phyloP scores from a whole-genome alignment of 2,329 filamentous ascomycete species.

The Neonectria punicea region DNA sequence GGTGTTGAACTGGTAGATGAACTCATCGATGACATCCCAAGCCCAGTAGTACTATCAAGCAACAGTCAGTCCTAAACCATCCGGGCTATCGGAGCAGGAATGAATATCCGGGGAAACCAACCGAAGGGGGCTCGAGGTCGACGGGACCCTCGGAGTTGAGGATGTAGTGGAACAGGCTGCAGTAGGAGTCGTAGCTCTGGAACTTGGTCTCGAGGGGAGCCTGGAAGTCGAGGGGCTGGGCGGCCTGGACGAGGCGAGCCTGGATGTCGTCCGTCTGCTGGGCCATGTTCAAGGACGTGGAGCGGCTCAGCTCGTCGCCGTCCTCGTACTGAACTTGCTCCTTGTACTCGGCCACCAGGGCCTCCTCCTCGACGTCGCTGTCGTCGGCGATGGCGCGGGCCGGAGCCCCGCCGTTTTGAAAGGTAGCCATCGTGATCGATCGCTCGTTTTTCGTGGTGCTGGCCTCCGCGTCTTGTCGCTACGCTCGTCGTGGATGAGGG shows the following conservation, averaged over 20 bases:
- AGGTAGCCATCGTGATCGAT: slow-evolving; percentile 65
- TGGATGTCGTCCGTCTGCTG: slow-evolving; percentile 92
- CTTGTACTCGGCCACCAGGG: slow-evolving; percentile 93
- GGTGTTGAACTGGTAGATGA: slow-evolving; percentile 99
- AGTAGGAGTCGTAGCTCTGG: slow-evolving; percentile 99
- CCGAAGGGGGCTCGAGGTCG: slow-evolving; percentile 94
- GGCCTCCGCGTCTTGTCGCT: slow-evolving; percentile 29
- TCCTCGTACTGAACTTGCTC: slow-evolving; percentile 97
- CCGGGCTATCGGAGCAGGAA: slow-evolving; percentile 22
- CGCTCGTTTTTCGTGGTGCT: slow-evolving; percentile 46
- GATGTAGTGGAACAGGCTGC: slow-evolving; percentile 99
- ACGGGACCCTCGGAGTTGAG: slow-evolving; percentile 99
- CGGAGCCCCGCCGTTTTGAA: slow-evolving; percentile 70
- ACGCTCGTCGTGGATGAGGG: slow-evolving; percentile 44
- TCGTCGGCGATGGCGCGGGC: slow-evolving; percentile 76
- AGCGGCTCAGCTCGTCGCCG: slow-evolving; percentile 81
- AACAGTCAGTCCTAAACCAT: slow-evolving; percentile 33
- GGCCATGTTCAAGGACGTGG: slow-evolving; percentile 73
- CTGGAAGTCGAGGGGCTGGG: slow-evolving; percentile 95
- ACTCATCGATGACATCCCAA: slow-evolving; percentile 99
- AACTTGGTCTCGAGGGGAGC: slow-evolving; percentile 97
- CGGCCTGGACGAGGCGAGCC: slow-evolving; percentile 88
- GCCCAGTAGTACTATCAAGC: slow-evolving; percentile 91
- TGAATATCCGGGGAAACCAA: slow-evolving; percentile 61
- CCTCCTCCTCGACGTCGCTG: slow-evolving; percentile 96